A percentile compares a stretch with the other conserved stretches of the same genome.
Conservation (phyloP, 768 basidiomycete species). For the Xanthoconium purpureum region DNA sequence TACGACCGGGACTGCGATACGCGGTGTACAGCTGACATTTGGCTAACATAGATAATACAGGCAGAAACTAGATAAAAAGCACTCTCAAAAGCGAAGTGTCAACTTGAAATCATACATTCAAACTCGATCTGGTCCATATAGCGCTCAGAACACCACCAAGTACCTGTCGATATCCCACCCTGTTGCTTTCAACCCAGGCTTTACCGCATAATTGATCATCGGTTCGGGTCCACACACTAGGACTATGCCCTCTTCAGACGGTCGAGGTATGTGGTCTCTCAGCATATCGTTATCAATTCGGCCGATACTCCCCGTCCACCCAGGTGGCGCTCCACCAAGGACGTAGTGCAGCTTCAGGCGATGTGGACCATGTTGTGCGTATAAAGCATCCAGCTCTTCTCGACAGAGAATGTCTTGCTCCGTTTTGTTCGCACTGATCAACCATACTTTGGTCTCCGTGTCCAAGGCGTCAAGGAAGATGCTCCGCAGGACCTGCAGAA, state of each 20-base stretch:
- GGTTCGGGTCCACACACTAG: slow-evolving; percentile 50
- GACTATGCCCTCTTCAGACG: slow-evolving; percentile 38
- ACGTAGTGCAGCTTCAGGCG: slow-evolving; percentile 45
- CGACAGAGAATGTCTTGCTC: slow-evolving; percentile 51
- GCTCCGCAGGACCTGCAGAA: slow-evolving; percentile 51
- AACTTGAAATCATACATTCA: not conserved
- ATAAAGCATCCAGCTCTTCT: slow-evolving; percentile 45
- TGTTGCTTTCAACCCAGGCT: slow-evolving; percentile 29
- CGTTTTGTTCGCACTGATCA: slow-evolving; percentile 47
- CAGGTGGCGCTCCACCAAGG: slow-evolving; percentile 32
- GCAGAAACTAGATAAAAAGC: not conserved
- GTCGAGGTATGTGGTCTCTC: slow-evolving; percentile 37
- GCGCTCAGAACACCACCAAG: slow-evolving; percentile 35
- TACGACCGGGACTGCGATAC: too few relatives aligned
- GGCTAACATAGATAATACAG: not conserved
- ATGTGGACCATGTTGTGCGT: slow-evolving; percentile 20
- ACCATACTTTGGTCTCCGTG: slow-evolving; percentile 40
- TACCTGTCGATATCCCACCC: slow-evolving; percentile 37
- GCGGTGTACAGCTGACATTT: not conserved
- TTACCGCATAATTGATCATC: slow-evolving; percentile 35
- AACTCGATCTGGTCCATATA: not conserved
- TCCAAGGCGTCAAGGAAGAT: slow-evolving; percentile 41
- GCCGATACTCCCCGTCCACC: slow-evolving; percentile 42
- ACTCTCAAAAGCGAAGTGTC: too few relatives aligned
- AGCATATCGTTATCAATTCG: slow-evolving; percentile 41